Conservation (phyloP, 441 rosid genomes). For the Corymbia citriodora region DNA sequence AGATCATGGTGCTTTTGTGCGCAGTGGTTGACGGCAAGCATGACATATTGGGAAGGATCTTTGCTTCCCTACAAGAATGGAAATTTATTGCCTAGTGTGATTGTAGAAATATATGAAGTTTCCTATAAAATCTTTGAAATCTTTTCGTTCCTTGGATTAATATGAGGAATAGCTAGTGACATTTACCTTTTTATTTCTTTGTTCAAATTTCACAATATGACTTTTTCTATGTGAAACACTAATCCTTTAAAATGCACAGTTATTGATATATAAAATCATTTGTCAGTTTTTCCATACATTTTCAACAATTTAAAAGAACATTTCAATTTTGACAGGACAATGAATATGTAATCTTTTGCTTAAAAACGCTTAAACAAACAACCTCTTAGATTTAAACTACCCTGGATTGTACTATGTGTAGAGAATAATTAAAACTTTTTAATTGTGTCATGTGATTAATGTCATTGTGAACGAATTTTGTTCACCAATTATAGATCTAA, state of each 20-base stretch:
- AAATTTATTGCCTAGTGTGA: neutral
- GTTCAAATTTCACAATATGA: neutral
- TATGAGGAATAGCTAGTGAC: neutral
- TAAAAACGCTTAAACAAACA: neutral
- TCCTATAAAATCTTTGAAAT: neutral
- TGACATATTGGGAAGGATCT: neutral
- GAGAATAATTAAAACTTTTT: neutral
- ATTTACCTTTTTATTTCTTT: neutral
- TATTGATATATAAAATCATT: neutral
- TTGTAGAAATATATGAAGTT: neutral
- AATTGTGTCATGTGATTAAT: neutral
- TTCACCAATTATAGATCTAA: neutral
- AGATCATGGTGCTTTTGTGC: neutral
- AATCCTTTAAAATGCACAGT: neutral
- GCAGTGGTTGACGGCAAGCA: neutral
- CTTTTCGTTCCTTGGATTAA: neutral
- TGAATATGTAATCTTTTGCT: neutral
- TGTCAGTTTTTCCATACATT: neutral
- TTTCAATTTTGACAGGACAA: neutral
- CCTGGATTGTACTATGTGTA: neutral
- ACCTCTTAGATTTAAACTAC: neutral
- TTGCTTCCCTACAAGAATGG: neutral
- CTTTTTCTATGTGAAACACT: neutral
- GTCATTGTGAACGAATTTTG: neutral
- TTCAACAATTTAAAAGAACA: neutral